These are phyloP conservation scores for Botrytis tulipae DNA, from an alignment of 2,329 filamentous ascomycete species.

Conservation along the genomic window DNA sequence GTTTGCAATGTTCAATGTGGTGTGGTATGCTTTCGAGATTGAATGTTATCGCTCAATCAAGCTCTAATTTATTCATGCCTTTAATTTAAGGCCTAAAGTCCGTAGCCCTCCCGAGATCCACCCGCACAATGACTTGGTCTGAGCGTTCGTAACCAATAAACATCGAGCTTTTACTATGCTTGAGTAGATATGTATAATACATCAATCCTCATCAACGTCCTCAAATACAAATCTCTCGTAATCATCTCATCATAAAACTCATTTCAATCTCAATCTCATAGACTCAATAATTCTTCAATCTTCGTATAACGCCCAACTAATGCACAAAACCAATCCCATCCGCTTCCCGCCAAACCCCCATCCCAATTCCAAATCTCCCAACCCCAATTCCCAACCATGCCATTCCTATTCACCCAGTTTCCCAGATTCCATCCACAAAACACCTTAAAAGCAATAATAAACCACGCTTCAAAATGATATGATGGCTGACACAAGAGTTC, in stretches of 20 bases:
- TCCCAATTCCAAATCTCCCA: neutral
- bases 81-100: neutral
- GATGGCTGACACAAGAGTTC: neutral
- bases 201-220: neutral
- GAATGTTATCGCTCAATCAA: neutral
- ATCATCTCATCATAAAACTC: neutral
- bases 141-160: neutral
- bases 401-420: neutral
- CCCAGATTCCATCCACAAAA: neutral
- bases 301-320: neutral
- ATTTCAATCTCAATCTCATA: neutral
- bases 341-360: neutral
- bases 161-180: neutral
- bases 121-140: neutral
- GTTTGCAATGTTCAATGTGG: neutral
- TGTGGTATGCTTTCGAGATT: neutral
- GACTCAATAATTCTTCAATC: neutral
- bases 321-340: slow-evolving; percentile 1
- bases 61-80: neutral
- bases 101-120: neutral
- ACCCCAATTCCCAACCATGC: neutral
- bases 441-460: neutral
- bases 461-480: neutral
- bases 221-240: neutral
- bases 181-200: neutral